Evolutionary conservation across 2,329 filamentous ascomycete genomes (phyloP).

Genomic region (Triangularia setosa): DNA sequence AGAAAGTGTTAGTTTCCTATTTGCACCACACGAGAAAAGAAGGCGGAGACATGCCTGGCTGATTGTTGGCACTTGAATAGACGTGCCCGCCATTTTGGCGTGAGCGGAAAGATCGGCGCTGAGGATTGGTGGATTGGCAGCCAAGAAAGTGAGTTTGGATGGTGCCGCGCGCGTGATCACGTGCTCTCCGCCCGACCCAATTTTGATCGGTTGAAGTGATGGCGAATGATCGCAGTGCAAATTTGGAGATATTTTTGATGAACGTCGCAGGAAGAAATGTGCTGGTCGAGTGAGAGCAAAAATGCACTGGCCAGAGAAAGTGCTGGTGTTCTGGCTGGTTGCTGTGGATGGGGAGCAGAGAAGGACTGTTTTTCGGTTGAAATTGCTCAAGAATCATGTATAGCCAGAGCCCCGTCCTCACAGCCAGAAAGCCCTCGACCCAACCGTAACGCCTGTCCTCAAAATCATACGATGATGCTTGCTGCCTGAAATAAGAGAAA

Average conservation of each 20-base stretch:
- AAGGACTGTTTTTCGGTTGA: slow-evolving; percentile 3
- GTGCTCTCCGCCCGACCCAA: slow-evolving; percentile 8
- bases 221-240: background rate
- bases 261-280: background rate
- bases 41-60: slow-evolving; percentile 33
- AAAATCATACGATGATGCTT: background rate
- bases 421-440: background rate
- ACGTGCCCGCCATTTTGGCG: slow-evolving; percentile 22
- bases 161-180: slow-evolving; percentile 13
- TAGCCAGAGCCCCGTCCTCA: background rate
- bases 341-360: background rate
- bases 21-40: background rate
- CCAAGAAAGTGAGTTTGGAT: background rate
- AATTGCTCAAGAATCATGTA: slow-evolving; percentile 1
- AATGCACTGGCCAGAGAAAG: background rate
- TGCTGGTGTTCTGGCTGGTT: slow-evolving; percentile 2
- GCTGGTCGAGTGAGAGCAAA: background rate
- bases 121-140: slow-evolving; percentile 2
- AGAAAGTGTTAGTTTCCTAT: slow-evolving; percentile 18
- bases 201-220: background rate
- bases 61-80: slow-evolving; percentile 34
- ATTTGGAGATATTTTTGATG: background rate
- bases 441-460: background rate
- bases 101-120: slow-evolving; percentile 10
- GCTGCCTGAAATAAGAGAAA: background rate